Evolutionary conservation across 495 filamentous ascomycete species (phyloP), one percentile per base, ranked within the genome.

Genomic region (Aspergillus bridgeri): DNA sequence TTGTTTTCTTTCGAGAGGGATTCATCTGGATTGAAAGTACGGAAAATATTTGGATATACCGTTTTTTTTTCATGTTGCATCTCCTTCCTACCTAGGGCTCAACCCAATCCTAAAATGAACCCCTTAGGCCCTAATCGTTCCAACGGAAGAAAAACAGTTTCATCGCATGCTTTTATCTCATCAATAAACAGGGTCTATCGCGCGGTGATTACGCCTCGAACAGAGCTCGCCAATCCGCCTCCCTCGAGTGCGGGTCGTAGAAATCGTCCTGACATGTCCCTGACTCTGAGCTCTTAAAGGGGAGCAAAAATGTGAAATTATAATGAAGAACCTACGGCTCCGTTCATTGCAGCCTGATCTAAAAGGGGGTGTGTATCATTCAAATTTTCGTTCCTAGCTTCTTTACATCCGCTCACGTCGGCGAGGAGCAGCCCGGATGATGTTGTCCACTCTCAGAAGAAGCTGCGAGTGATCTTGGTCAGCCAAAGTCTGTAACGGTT

Each of bases 391-490:
- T 45, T 45, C 42, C 55, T 57, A 57, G 56, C 54, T 53, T 50
- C 56, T 56, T 78, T 75, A 89, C 83, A 88, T 87, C 45, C 90
- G 82, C 65, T 91, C 87, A 38, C 90, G 80, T 69, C 79, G 84
- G 64, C 90, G 75, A 57, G 90, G 90, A 52, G 90, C 90, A 47
- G 85, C 82, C 25, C 89, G 83, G 64, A 94, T 92, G 68, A 94
- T 94, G 70, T 92, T 90, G 73, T 94, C 90, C 27, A 94, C 90
- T 68, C 90, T 82, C 61, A 94, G 76, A 51, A 94, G 79, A 60
- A 94, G 78, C 88, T 91, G 60, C 38, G 48, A 4, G 15, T 19
- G 20, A 19, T 33, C 3, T 6, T 0, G 15, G 23, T 54, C 15
- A 54, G 42, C 23, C 15, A 46, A 25, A 3, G 17, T 24, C 29